Percentiles rank a stretch among this genome's conserved stretches.
Evolutionary conservation across 1,139 yeast species (phyloP).

Genomic region (Hansenula anomala): DNA sequence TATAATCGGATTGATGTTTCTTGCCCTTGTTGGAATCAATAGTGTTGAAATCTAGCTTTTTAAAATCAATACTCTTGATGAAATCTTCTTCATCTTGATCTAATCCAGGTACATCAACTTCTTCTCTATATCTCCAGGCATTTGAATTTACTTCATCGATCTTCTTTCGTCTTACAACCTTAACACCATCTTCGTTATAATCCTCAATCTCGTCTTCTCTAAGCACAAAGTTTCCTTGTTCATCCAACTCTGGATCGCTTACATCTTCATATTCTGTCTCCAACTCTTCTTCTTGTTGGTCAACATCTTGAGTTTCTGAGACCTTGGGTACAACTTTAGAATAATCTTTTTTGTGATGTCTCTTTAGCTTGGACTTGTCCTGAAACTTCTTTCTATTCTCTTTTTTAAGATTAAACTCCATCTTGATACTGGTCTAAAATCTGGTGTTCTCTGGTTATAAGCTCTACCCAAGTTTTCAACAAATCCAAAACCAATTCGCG

Average conservation of each 20-base stretch:
- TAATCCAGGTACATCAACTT: conserved; percentile 9
- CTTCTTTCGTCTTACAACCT: conserved; percentile 5
- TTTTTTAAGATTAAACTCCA: conserved; percentile 20
- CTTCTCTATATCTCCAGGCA: conserved; percentile 19
- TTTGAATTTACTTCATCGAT: conserved; percentile 6
- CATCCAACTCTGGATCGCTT: conserved; percentile 7
- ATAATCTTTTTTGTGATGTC: conserved; percentile 23
- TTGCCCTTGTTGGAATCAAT: neutral
- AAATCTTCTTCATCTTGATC: conserved; percentile 9
- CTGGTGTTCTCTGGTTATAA: too few relatives aligned
- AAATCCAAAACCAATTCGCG: neutral
- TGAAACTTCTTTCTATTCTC: conserved; percentile 23
- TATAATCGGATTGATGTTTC: neutral
- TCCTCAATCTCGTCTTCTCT: conserved; percentile 1
- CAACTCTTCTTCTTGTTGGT: too few relatives aligned
- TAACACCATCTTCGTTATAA: neutral
- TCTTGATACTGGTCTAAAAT: too few relatives aligned
- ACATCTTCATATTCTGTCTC: conserved; percentile 5
- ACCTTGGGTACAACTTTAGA: conserved; percentile 16
- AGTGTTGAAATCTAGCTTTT: conserved; percentile 5
- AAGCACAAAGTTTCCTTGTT: conserved; percentile 8
- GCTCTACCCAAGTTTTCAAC: too few relatives aligned
- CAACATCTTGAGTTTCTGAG: neutral
- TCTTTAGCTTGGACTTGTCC: conserved; percentile 19
- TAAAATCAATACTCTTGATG: conserved; percentile 14